These are phyloP conservation scores for Populus trichocarpa DNA, from an alignment of 441 rosid species.

Conservation along the genomic window DNA sequence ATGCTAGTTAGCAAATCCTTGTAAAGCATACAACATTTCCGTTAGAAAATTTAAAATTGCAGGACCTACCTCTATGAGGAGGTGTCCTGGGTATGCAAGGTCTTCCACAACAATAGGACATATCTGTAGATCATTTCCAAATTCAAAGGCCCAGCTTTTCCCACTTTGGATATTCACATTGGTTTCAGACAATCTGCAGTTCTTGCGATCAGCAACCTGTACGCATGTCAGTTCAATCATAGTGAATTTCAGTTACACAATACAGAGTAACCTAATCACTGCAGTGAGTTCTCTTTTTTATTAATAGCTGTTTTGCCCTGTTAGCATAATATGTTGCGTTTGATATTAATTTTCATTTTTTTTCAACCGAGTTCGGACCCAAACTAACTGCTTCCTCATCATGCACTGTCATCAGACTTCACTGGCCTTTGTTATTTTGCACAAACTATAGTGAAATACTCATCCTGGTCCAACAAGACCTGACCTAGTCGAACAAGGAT, in stretches of 20 bases:
- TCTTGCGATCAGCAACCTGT: constrained; percentile 34
- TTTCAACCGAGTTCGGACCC: too few species aligned
- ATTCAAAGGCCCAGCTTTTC: constrained; percentile 47
- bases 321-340: too few species aligned
- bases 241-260: background rate
- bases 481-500: too few species aligned
- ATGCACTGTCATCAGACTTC: too few species aligned
- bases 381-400: too few species aligned
- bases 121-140: constrained; percentile 32
- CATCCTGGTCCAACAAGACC: too few species aligned
- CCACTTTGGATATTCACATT: constrained; percentile 22
- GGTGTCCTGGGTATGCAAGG: constrained; percentile 49
- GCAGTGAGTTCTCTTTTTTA: background rate
- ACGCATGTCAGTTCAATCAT: background rate
- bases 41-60: background rate
- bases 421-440: too few species aligned
- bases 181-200: constrained; percentile 27
- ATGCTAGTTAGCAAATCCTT: background rate
- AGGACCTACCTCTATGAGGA: constrained; percentile 54
- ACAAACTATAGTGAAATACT: too few species aligned
- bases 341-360: too few species aligned
- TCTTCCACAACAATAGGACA: constrained; percentile 67
- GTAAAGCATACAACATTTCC: too few species aligned
- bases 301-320: too few species aligned
- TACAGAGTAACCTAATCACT: background rate